A percentile compares a stretch with the other conserved stretches of the same genome.
Evolutionary conservation across 352 stramenopile species (phyloP).

Genomic region (Salisapilia sapeloensis): DNA sequence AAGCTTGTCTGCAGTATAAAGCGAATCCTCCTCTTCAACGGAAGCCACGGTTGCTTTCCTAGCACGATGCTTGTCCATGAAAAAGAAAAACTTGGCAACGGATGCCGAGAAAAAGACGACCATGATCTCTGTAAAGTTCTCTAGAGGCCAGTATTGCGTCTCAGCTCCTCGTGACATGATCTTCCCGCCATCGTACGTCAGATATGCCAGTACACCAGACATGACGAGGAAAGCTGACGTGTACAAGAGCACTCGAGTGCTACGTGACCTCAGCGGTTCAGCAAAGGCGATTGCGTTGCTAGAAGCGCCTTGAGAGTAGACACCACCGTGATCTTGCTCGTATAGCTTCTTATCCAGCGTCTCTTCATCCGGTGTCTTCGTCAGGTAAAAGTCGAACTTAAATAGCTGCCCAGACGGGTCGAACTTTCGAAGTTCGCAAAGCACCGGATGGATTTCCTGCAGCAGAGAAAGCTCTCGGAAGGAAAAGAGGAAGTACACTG

Average conservation of each 20-base stretch:
- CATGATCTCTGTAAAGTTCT: slow-evolving; percentile 10
- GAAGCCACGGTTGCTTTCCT: no score
- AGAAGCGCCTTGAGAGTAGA: not conserved
- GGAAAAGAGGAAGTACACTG: slow-evolving; percentile 15
- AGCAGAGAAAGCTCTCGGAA: slow-evolving; percentile 19
- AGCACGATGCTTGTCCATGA: no score
- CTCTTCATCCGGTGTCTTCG: slow-evolving; percentile 2
- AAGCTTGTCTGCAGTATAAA: no score
- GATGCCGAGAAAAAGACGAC: no score
- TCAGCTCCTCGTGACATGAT: slow-evolving; percentile 7
- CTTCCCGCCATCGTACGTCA: slow-evolving; percentile 7
- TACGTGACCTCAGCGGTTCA: slow-evolving; percentile 5
- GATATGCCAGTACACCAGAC: no score
- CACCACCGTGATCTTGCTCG: slow-evolving; percentile 1
- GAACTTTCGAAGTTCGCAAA: slow-evolving; percentile 8
- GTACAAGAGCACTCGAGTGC: no score
- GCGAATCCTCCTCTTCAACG: no score
- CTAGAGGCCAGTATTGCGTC: slow-evolving; percentile 14
- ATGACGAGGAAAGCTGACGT: slow-evolving; percentile 7
- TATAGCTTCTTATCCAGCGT: slow-evolving; percentile 6
- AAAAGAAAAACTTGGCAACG: no score
- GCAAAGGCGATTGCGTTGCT: slow-evolving; percentile 7
- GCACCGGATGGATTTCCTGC: slow-evolving; percentile 13
- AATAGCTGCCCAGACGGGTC: slow-evolving; percentile 10
- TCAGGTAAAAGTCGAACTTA: slow-evolving; percentile 9